Base-by-base conservation (phyloP, 805 yeast species). In the Barnettozyma botsteinii region DNA sequence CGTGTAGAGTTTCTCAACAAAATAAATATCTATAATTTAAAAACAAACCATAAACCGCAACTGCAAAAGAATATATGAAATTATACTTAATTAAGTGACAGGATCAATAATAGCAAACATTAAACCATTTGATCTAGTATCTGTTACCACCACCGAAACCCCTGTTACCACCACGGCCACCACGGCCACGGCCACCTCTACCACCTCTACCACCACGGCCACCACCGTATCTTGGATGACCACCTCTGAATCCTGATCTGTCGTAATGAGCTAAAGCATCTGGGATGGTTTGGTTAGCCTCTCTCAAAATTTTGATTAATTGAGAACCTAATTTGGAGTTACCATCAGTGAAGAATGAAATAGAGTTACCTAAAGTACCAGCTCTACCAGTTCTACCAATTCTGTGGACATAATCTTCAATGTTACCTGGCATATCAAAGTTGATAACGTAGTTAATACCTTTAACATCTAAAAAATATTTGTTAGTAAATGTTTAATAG, bases 381-480 rank as follows among this genome's bases (percentile, higher is more conserved):
- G 97, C 98, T 78, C 98, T 87, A 65, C 98, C 98, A 50, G 98
- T 55, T 52, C 59, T 89, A 67, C 98, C 98, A 61, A 91, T 93
- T 72, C 98, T 81, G 67, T 91, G 98, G 49, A 91, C 97, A 65
- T 91, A 91, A 71, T 93, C 98, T 74, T 93, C 98, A 61, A 89
- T 86, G 70, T 91, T 91, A 67, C 86, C 88, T 60, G 98, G 98
- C 89, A 91, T 91, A 66, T 91, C 98, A 60, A 76, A 87, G 79
- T 93, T 93, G 64, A 93, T 75, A 47, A 93, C 98, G 58, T 72
- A 80, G 55, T 89, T 83, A 63, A 93, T 86, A 65, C 97, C 98
- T 75, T 93, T 93, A 67, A 93, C 98, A 71, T 93, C 98, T 89
- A 65, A 18, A 24, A 7, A 40, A 57, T 42, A 41, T 25, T 20